Base-by-base conservation (phyloP, 2,329 filamentous ascomycete genomes). In the Paradendryphiella salina region DNA sequence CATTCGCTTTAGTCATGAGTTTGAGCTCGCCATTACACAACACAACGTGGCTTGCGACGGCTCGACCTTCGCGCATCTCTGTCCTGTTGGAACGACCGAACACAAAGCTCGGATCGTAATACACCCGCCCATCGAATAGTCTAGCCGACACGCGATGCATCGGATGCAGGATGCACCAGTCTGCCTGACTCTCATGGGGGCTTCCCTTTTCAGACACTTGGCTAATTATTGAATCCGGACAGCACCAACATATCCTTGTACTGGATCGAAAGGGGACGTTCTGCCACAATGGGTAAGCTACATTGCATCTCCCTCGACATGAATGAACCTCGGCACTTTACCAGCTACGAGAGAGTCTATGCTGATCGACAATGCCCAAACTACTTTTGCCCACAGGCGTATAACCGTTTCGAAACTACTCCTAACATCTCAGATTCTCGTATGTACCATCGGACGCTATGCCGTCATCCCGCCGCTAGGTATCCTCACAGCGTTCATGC, bases 361-460 rank as follows among this genome's bases (percentile, higher is more conserved):
- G n/a, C n/a, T 8, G 17, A 35, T 35, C 33, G 33, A 18, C 18
- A 46, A 31, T 31, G 31, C 13, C 36, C 11, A 46, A 50, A 38
- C 21, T 23, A 44, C 15, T 14, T 4, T 26, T 42, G 14, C 15
- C 23, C 1, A 23, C 35, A 41, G 38, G 15, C 31, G 45, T 49
- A 44, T 49, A 13, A 45, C 29, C 15, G 52, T 56, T 56, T 56
- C 52, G 45, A 56, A 49, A 52, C 51, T 40, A 34, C 17, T 34
- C 11, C 33, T 14, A 32, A n/a, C 29, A 48, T 40, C 13, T 29
- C 40, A 33, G 49, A 45, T 34, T 11, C 38, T 23, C 23, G 41
- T 5, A 21, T 35, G 32, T 43, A 14, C 36, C 5, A 28, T 17
- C 36, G 18, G 31, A 26, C 13, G 9, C 33, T 23, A 52, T 55